Evolutionary conservation across 257 asterid genomes (phyloP).

Genomic region (Ophiorrhiza pumila): DNA sequence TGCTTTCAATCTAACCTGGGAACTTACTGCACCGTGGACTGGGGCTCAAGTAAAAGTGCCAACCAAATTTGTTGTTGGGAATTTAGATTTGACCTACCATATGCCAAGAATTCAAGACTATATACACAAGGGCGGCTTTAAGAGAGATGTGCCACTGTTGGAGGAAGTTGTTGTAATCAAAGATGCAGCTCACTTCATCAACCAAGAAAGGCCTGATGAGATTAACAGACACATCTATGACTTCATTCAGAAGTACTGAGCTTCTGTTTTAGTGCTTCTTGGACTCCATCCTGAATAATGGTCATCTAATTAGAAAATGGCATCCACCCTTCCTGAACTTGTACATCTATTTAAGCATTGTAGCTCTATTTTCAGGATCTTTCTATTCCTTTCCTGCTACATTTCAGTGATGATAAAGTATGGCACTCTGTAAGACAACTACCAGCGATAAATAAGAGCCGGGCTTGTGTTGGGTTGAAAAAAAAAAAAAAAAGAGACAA

Average conservation of each 20-base stretch:
- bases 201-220: constrained; percentile 39
- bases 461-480: background rate
- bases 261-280: background rate
- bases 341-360: too few relatives aligned
- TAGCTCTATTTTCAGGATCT: background rate
- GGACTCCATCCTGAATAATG: too few relatives aligned
- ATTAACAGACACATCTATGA: constrained; percentile 17
- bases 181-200: constrained; percentile 65
- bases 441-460: background rate
- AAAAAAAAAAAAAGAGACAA: too few relatives aligned
- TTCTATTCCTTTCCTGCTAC: background rate
- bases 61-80: constrained; percentile 15
- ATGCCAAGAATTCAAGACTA: constrained; percentile 44
- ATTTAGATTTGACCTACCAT: constrained; percentile 24
- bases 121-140: too few relatives aligned
- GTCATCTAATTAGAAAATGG: background rate
- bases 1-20: constrained; percentile 29
- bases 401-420: background rate
- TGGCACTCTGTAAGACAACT: background rate
- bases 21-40: constrained; percentile 18
- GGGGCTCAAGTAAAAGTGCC: constrained; percentile 17
- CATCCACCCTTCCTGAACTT: too few relatives aligned
- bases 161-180: constrained; percentile 51
- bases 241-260: constrained; percentile 13
- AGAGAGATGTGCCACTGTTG: constrained; percentile 48